These are phyloP conservation scores for Tulasnella sp. DNA, from an alignment of 768 basidiomycete genomes.

Conservation along the genomic window DNA sequence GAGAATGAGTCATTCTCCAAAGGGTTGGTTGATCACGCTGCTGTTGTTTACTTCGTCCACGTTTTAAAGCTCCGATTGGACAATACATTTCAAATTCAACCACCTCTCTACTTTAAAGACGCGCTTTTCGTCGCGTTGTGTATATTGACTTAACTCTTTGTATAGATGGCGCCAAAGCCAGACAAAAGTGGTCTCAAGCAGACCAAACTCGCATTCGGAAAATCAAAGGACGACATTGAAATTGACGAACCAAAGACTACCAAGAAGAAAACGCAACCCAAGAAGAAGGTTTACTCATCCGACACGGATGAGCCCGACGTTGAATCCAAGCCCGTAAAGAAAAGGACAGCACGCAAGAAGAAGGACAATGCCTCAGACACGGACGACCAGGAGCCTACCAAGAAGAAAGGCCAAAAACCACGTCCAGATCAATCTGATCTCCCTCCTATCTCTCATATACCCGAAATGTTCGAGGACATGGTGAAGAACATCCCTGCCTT, in stretches of 20 bases:
- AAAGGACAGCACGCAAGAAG: slow-evolving; percentile 20
- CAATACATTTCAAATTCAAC: background rate
- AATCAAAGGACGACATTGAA: background rate
- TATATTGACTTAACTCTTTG: background rate
- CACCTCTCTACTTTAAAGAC: background rate
- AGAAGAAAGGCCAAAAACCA: slow-evolving; percentile 20
- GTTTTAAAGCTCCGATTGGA: background rate
- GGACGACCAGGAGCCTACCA: slow-evolving; percentile 20
- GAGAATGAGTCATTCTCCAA: too few relatives aligned
- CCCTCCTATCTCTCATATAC: slow-evolving; percentile 62
- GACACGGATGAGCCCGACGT: background rate
- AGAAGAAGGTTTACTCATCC: background rate
- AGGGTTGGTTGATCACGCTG: too few relatives aligned
- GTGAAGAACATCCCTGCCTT: slow-evolving; percentile 26
- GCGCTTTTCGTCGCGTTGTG: background rate
- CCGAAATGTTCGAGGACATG: slow-evolving; percentile 31
- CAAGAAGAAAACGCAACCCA: background rate
- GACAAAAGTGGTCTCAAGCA: background rate
- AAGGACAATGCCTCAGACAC: slow-evolving; percentile 25
- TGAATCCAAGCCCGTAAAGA: slow-evolving; percentile 18
- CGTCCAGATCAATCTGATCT: slow-evolving; percentile 50
- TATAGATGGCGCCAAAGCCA: slow-evolving; percentile 3
- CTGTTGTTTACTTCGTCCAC: background rate
- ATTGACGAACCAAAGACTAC: background rate
- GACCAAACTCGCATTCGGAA: background rate